Base-by-base conservation (phyloP, 2,329 filamentous ascomycete genomes). In the Blastomyces parvus region DNA sequence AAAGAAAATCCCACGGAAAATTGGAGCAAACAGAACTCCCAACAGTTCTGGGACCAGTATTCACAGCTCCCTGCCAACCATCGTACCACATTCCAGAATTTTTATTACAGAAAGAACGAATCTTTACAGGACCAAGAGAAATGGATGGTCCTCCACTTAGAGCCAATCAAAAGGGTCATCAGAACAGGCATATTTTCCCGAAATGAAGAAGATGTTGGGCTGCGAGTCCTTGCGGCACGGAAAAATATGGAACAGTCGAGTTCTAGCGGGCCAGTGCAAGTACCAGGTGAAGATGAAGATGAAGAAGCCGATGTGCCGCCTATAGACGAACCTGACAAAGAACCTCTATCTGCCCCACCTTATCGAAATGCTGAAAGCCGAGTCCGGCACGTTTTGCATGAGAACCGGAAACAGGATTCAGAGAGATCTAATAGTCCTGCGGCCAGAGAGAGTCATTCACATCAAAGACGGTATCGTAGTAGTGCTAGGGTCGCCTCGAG, bases 41-140 rank as follows among this genome's bases (percentile, higher is more conserved):
- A 53, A 17, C 38, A 33, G 7, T 38, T 64, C 3, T 64, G 63
- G 63, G 22, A 42, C 42, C 8, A 27, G n/a, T 64, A 58, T 55
- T 61, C 63, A 42, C 59, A 46, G 22, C 50, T 64, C 22, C 53
- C 59, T 27, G n/a, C 63, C 33, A 25, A 50, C 11, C 33, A 57
- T 55, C 50, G 59, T 38, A n/a, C 8, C 33, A 19, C 59, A 8
- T 46, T 58, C 30, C 40, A 59, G 7, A 48, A 56, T 7, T 50
- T 61, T 27, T 55, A 60, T n/a, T n/a, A 46, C 11, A 9, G 27
- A 9, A 50, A 50, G 19, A 59, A 40, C 11, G 9, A 30, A 59
- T 2, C 2, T 6, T 40, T 30, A 14, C 22, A 27, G 22, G 33
- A 14, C 17, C 33, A 48, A 19, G 19, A 13, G 22, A 60, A 46